These are phyloP conservation scores for Hanseniaspora lachancei DNA, from an alignment of 805 yeast genomes.

Conservation along the genomic window DNA sequence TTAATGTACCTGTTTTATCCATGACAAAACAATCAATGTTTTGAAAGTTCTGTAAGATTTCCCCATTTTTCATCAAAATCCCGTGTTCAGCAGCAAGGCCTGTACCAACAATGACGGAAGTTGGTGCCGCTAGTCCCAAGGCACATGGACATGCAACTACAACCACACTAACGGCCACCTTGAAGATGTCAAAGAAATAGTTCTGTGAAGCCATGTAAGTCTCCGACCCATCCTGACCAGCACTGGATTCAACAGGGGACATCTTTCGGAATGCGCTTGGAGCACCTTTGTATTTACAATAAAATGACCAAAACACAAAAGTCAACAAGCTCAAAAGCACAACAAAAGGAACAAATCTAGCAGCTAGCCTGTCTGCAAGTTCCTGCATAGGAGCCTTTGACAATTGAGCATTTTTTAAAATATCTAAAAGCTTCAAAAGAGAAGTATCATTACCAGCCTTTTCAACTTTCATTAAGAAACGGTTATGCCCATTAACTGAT, in stretches of 20 bases:
- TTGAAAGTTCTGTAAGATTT: constrained; percentile 62
- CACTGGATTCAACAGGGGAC: background rate
- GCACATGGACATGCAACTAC: constrained; percentile 99
- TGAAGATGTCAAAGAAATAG: constrained; percentile 51
- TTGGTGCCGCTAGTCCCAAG: constrained; percentile 91
- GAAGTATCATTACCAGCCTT: constrained; percentile 74
- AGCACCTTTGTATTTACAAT: constrained; percentile 27
- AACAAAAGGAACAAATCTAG: constrained; percentile 71
- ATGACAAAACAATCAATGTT: constrained; percentile 56
- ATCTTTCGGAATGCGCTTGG: constrained; percentile 37
- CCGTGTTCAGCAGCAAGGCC: constrained; percentile 91
- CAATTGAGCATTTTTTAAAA: constrained; percentile 83
- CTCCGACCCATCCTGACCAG: background rate
- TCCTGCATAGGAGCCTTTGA: constrained; percentile 83
- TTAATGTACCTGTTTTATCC: constrained; percentile 93
- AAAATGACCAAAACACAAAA: constrained; percentile 47
- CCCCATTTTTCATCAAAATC: constrained; percentile 86
- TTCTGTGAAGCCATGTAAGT: constrained; percentile 30
- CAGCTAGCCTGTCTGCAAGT: constrained; percentile 72
- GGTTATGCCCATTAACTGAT: constrained; percentile 69
- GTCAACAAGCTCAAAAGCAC: constrained; percentile 51
- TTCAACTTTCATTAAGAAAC: constrained; percentile 53
- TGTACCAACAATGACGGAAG: constrained; percentile 98
- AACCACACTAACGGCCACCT: constrained; percentile 76
- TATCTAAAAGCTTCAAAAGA: constrained; percentile 68